Base-by-base conservation (phyloP, 345 rosid species). In the Acer saccharum region DNA sequence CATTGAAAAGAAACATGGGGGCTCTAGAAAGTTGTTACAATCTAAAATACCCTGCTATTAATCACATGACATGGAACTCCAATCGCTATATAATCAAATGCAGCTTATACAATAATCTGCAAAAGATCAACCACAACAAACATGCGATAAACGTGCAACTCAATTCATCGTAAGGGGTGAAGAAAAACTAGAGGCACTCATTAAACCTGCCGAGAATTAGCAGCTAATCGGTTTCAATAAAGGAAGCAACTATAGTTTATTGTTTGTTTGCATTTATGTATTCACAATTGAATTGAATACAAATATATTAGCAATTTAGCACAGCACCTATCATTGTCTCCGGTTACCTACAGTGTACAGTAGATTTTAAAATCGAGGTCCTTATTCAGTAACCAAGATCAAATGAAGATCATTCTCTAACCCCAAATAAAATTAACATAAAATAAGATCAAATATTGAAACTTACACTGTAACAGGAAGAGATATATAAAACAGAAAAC, bases 101-200 rank as follows among this genome's bases (percentile, higher is more conserved):
- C 69, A 39, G 10, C 68, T 67, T 32, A 39, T 10, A 11, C 11
- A 58, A 32, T 1, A 52, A 25, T 17, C 12, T 10, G 21, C 13
- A 13, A 71, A 71, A 18, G 48, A 55, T 54, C 74, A 55, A 71
- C 9, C 13, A 18, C 39, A 71, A 54, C 27, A n/a, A n/a, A 73
- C 41, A 16, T 20, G 21, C 39, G 7, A 25, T 16, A 11, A 43
- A 43, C 10, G 46, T 43, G 9, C 10, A 43, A 43, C 46, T 43
- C 46, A 8, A 43, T 9, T 43, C 46, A 43, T 35, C 39, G 6
- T 35, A 35, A 5, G 39, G 39, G 39, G 39, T 10, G 14, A 27
- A 9, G 3, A 71, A 54, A 9, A 52, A 17, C 13, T 16, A 70
- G 12, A 58, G 14, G 39, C 6, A 32, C 20, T 64, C 65, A 27